These are phyloP conservation scores for Verbascum thapsus DNA, from an alignment of 257 asterid species.

Conservation along the genomic window DNA sequence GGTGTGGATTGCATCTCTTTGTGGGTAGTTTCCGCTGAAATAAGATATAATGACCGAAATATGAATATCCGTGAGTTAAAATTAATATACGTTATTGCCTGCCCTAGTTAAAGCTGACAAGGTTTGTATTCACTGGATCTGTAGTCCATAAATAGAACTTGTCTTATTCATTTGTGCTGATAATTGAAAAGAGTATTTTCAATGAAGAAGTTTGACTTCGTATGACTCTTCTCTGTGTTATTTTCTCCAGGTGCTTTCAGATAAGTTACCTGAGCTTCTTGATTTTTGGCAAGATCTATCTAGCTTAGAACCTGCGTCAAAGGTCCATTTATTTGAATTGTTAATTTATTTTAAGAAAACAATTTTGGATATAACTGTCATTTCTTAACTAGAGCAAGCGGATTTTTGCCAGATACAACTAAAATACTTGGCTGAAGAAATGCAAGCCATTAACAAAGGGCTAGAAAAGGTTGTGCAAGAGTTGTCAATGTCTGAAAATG, in stretches of 20 bases:
- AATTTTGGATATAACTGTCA: constrained; percentile 23
- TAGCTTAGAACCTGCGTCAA: constrained; percentile 80
- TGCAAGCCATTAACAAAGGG: constrained; percentile 96
- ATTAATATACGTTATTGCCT: constrained; percentile 18
- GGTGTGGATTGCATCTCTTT: constrained; percentile 41
- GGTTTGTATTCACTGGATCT: constrained; percentile 11
- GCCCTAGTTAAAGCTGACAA: constrained; percentile 12
- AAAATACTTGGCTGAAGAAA: constrained; percentile 89
- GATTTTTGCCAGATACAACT: constrained; percentile 66
- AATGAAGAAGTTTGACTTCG: constrained; percentile 12
- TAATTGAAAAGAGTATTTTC: constrained; percentile 11
- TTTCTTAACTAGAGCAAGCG: constrained; percentile 30
- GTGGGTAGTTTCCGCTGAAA: constrained; percentile 26
- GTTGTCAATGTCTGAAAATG: constrained; percentile 79
- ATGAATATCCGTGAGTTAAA: not conserved
- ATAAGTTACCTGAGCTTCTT: constrained; percentile 84
- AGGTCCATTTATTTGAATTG: constrained; percentile 45
- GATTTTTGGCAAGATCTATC: constrained; percentile 84
- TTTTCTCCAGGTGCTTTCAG: constrained; percentile 69
- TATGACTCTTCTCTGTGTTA: constrained; percentile 7
- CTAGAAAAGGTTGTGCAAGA: constrained; percentile 89
- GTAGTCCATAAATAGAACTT: constrained; percentile 10
- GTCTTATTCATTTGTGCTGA: constrained; percentile 13
- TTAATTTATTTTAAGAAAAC: not conserved
- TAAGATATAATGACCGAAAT: constrained; percentile 11